These are phyloP conservation scores for Ceratocystis harringtonii DNA, from an alignment of 2,329 filamentous ascomycete species.

Conservation along the genomic window DNA sequence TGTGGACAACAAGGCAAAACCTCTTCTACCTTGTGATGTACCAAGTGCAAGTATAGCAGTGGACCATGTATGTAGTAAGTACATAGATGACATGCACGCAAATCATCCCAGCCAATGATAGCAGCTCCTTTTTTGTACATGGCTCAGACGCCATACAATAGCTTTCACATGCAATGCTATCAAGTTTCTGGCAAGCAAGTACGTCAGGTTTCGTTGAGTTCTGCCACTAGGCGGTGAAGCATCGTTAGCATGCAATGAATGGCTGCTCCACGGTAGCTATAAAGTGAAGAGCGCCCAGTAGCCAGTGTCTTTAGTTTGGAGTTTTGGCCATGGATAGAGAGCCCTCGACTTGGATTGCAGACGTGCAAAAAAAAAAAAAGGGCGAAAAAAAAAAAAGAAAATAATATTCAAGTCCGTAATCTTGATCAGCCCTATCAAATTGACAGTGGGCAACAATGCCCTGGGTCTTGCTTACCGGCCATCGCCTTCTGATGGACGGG, in stretches of 20 bases:
- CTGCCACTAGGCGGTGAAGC: constrained; percentile 15
- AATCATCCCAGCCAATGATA: not conserved
- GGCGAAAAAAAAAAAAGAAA: no score
- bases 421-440: not conserved
- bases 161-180: not conserved
- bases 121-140: not conserved
- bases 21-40: not conserved
- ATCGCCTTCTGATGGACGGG: not conserved
- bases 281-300: not conserved
- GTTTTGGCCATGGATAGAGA: no score
- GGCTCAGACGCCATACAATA: not conserved
- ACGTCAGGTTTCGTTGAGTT: constrained; percentile 13
- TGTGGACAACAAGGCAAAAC: not conserved
- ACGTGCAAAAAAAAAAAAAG: no score
- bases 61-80: not conserved
- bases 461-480: no score
- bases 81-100: no score
- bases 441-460: no score
- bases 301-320: no score
- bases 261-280: not conserved
- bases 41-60: not conserved
- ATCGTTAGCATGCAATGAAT: not conserved
- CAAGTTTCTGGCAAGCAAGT: not conserved
- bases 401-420: not conserved
- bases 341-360: no score